Evolutionary conservation across 75 land plant genomes (phyloP), one percentile per base, ranked within the genome.

Genomic region (Adiantum capillusveneris): DNA sequence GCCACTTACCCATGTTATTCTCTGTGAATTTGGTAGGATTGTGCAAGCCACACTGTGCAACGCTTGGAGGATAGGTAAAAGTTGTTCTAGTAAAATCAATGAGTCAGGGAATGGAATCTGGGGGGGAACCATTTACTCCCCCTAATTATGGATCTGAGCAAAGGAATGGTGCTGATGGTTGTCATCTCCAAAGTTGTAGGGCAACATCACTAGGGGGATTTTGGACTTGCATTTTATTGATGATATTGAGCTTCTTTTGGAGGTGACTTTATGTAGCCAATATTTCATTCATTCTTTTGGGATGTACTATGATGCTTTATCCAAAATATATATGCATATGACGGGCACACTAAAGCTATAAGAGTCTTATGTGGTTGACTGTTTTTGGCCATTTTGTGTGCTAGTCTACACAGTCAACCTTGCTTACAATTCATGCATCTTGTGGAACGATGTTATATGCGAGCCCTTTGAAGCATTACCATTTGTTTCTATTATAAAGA

Each of bases 401-500:
- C n/a, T n/a, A n/a, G n/a, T n/a, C n/a, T n/a, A n/a, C n/a, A n/a
- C n/a, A n/a, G n/a, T n/a, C n/a, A n/a, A n/a, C n/a, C n/a, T n/a
- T n/a, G n/a, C n/a, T n/a, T n/a, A n/a, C n/a, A n/a, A n/a, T n/a
- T n/a, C n/a, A n/a, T n/a, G n/a, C n/a, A n/a, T n/a, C n/a, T n/a
- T n/a, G n/a, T n/a, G n/a, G n/a, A n/a, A n/a, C n/a, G n/a, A n/a
- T n/a, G n/a, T n/a, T n/a, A n/a, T n/a, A n/a, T n/a, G n/a, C n/a
- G n/a, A n/a, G n/a, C 74, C 96, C n/a, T 89, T 93, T 75, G 96
- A 89, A 64, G 72, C 90, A 65, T 93, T 96, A 12, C 96, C 98
- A 30, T 89, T 83, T 69, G 74, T 75, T 55, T 58, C n/a, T n/a
- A n/a, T n/a, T n/a, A n/a, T 43, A 37, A 59, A 64, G 25, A 74